A percentile compares a stretch with the other conserved stretches of the same genome.
phyloP scores from a whole-genome alignment of 257 asterid genomes.

The Nicotiana tomentosiformis region DNA sequence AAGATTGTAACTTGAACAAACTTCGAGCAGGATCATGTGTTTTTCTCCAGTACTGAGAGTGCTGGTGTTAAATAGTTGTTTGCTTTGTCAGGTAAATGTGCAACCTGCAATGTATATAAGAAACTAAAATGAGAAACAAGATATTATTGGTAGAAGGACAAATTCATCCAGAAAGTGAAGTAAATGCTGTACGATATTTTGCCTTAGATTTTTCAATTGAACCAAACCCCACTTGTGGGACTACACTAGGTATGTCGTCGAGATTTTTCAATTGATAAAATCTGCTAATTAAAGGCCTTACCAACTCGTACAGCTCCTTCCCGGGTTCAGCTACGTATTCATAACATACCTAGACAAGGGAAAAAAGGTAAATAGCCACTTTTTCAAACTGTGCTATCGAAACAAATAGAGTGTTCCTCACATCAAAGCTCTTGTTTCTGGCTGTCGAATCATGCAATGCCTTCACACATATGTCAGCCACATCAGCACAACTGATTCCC shows the following conservation, averaged over 20 bases:
- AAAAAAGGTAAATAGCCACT: constrained; percentile 11
- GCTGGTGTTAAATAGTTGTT: constrained; percentile 96
- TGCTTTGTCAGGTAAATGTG: constrained; percentile 97
- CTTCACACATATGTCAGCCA: constrained; percentile 95
- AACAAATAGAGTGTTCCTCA: constrained; percentile 24
- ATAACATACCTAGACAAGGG: constrained; percentile 64
- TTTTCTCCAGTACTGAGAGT: constrained; percentile 90
- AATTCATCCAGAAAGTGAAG: not conserved
- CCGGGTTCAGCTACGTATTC: constrained; percentile 92
- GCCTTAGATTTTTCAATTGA: not conserved
- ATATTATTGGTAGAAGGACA: not conserved
- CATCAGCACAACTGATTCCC: constrained; percentile 99
- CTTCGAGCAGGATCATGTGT: constrained; percentile 36
- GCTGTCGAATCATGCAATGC: constrained; percentile 97
- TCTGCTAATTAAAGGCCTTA: constrained; percentile 18
- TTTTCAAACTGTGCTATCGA: not conserved
- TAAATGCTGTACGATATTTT: not conserved
- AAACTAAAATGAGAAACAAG: not conserved
- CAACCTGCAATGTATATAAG: constrained; percentile 46
- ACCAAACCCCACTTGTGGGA: too few relatives aligned
- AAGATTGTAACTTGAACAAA: not conserved
- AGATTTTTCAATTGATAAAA: not conserved
- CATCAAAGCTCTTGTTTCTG: constrained; percentile 98
- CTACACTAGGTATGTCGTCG: too few relatives aligned
- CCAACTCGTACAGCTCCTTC: constrained; percentile 95